These are phyloP conservation scores for Aspergillus texensis DNA, from an alignment of 2,329 filamentous ascomycete genomes.

Conservation along the genomic window DNA sequence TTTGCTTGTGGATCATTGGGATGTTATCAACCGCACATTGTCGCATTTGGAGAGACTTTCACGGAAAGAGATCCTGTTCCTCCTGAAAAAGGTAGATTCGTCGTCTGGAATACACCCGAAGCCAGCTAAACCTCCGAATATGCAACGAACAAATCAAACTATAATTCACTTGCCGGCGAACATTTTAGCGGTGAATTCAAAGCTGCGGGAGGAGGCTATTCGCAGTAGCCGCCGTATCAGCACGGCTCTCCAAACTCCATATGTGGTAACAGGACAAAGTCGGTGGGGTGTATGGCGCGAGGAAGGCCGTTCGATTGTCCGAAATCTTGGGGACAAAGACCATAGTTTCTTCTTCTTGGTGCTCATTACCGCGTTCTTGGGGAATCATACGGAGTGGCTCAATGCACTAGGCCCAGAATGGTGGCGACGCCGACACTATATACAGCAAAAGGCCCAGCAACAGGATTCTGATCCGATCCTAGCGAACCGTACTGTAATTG, in stretches of 20 bases:
- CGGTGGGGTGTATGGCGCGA: constrained; percentile 64
- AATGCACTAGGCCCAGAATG: constrained; percentile 57
- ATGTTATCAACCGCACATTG: constrained; percentile 59
- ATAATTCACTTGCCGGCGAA: constrained; percentile 54
- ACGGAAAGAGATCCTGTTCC: constrained; percentile 53
- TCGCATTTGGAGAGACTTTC: constrained; percentile 57
- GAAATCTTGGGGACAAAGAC: constrained; percentile 57
- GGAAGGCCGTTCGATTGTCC: constrained; percentile 61
- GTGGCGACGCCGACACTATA: constrained; percentile 55
- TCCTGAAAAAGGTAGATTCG: constrained; percentile 53
- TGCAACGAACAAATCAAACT: constrained; percentile 52
- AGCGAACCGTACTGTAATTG: constrained; percentile 58
- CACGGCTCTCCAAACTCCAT: constrained; percentile 58
- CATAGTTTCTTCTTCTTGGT: constrained; percentile 64
- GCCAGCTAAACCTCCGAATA: constrained; percentile 48
- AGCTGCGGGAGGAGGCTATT: constrained; percentile 52
- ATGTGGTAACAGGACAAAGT: constrained; percentile 60
- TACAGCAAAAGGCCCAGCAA: constrained; percentile 53
- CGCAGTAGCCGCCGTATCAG: constrained; percentile 54
- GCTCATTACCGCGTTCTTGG: constrained; percentile 61
- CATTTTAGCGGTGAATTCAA: constrained; percentile 47
- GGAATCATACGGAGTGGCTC: constrained; percentile 64
- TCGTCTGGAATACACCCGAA: constrained; percentile 44
- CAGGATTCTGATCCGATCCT: constrained; percentile 52
- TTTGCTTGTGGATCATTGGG: constrained; percentile 60